Percentiles rank a stretch among this genome's conserved stretches.
These are phyloP conservation scores for Larix kaempferi DNA, from an alignment of 75 land plant species.

Conservation along the genomic window DNA sequence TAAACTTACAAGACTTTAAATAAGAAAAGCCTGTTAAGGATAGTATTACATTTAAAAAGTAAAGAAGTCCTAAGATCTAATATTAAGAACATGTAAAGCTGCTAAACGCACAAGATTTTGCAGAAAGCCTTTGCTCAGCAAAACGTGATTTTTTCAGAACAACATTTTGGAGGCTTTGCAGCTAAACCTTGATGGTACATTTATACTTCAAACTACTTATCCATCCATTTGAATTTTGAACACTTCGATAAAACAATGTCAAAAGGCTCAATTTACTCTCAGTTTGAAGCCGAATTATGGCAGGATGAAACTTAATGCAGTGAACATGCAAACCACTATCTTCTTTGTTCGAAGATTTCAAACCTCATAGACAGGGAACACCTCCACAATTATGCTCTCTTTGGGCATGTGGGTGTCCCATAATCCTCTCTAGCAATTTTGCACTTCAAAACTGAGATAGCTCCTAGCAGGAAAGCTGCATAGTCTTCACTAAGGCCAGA, in stretches of 20 bases:
- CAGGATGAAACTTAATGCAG: neutral
- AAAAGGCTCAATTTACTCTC: neutral
- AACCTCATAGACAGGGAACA: neutral
- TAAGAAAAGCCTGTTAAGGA: neutral
- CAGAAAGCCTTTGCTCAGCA: slow-evolving; percentile 3
- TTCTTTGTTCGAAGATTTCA: neutral
- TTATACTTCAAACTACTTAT: neutral
- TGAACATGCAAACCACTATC: neutral
- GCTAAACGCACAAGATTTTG: neutral
- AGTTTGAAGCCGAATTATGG: neutral
- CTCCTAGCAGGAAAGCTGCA: neutral
- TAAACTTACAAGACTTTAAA: neutral
- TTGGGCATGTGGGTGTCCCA: no score
- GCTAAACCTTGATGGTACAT: neutral
- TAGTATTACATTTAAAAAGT: no score
- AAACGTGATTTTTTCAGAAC: neutral
- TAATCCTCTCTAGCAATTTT: no score
- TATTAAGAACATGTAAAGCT: neutral
- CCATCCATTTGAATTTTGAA: neutral
- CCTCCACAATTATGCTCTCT: neutral
- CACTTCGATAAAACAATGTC: neutral
- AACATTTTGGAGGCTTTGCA: neutral
- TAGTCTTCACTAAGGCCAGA: neutral
- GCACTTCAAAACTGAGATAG: neutral
- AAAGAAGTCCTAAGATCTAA: neutral